A percentile compares a stretch with the other conserved stretches of the same genome.
Evolutionary conservation across 306 rosid genomes (phyloP).

Genomic region (Casuarina cunninghamiana): DNA sequence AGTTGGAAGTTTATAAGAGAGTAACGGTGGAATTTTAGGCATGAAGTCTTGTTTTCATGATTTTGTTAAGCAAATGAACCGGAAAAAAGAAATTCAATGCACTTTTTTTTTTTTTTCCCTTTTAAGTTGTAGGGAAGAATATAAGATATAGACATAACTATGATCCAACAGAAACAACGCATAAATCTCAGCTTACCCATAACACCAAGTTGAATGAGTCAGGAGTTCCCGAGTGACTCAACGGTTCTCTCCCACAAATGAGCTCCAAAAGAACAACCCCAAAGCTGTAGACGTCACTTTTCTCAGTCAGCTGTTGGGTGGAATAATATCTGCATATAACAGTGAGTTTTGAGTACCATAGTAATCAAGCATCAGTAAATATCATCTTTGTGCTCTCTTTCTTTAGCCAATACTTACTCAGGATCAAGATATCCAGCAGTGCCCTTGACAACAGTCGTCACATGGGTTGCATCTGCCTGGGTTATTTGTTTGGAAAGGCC

Average conservation of each 20-base stretch:
- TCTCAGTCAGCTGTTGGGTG: conserved; percentile 87
- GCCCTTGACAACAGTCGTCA: conserved; percentile 92
- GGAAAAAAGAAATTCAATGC: too few species aligned
- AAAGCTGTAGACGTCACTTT: conserved; percentile 88
- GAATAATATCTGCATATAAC: conserved; percentile 62
- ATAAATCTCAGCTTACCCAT: conserved; percentile 57
- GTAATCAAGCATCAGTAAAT: background rate
- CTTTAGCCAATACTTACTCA: conserved; percentile 54
- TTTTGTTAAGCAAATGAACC: too few species aligned
- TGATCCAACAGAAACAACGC: background rate
- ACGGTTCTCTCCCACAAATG: conserved; percentile 92
- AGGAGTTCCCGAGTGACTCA: conserved; percentile 80
- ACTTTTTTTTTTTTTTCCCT: too few species aligned
- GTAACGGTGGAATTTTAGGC: background rate
- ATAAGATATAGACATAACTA: background rate
- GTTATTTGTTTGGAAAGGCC: conserved; percentile 87
- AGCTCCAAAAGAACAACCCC: conserved; percentile 94
- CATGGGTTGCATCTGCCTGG: conserved; percentile 80
- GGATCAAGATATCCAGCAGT: conserved; percentile 97
- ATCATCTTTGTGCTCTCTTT: background rate
- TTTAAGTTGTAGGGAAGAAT: background rate
- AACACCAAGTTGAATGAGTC: conserved; percentile 92
- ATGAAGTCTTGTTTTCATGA: too few species aligned
- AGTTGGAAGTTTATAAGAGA: too few species aligned
- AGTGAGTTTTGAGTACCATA: background rate